Evolutionary conservation across 768 basidiomycete genomes (phyloP).

Genomic region (Leccinum subgranulosum): DNA sequence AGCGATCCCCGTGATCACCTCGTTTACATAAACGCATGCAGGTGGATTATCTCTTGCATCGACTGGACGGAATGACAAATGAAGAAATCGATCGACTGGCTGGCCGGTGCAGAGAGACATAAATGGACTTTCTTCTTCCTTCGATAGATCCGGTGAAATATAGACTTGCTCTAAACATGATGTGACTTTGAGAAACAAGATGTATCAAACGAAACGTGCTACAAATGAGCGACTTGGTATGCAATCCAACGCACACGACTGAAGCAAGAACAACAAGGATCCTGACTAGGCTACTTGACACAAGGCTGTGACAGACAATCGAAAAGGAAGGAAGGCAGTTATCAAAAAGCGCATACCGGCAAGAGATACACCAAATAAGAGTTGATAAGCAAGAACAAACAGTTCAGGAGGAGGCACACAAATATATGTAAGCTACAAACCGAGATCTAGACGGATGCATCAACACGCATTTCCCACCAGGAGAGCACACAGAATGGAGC

Average conservation of each 20-base stretch:
- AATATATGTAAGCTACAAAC: constrained; percentile 38
- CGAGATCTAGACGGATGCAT: constrained; percentile 39
- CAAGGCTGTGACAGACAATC: constrained; percentile 5
- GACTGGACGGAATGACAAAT: constrained; percentile 81
- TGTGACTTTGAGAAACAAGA: constrained; percentile 16
- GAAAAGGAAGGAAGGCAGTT: constrained; percentile 1
- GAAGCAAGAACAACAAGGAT: constrained; percentile 25
- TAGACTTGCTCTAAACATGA: not conserved
- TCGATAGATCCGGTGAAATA: constrained; percentile 3
- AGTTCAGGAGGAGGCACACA: constrained; percentile 12
- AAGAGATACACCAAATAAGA: constrained; percentile 8
- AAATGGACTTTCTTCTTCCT: not conserved
- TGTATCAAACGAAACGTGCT: constrained; percentile 19
- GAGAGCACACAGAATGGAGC: constrained; percentile 21
- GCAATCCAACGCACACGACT: constrained; percentile 18
- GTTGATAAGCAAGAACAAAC: constrained; percentile 25
- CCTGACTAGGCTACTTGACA: constrained; percentile 12
- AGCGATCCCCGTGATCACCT: not conserved
- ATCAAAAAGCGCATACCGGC: constrained; percentile 2
- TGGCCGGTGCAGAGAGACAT: constrained; percentile 10
- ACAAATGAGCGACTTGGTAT: constrained; percentile 21
- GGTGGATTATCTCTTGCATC: constrained; percentile 94
- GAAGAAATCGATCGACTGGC: constrained; percentile 72
- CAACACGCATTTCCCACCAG: constrained; percentile 24
- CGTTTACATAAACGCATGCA: constrained; percentile 28